phyloP scores from a whole-genome alignment of 2,329 filamentous ascomycete species.

The Aspergillus pseudoglaucus region DNA sequence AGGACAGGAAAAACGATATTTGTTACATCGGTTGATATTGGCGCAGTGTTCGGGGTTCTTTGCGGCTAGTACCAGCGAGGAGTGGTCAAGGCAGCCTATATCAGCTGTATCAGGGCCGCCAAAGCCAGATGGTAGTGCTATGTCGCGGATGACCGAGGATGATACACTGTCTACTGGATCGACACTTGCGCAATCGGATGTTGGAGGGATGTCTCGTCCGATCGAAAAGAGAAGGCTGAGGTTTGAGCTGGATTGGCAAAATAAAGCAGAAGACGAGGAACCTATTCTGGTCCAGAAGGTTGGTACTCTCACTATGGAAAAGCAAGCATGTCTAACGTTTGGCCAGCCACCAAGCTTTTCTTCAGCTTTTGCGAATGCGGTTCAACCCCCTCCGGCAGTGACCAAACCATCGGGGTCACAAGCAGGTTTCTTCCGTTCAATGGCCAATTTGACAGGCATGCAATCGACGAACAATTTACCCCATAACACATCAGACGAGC shows the following conservation, averaged over 20 bases:
- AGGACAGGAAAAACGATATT: conserved; percentile 69
- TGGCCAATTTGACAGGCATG: conserved; percentile 65
- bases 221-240: conserved; percentile 63
- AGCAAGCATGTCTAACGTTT: conserved; percentile 7
- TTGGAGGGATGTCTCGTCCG: conserved; percentile 34
- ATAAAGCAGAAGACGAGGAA: conserved; percentile 63
- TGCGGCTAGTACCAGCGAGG: conserved; percentile 67
- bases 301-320: conserved; percentile 12
- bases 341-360: conserved; percentile 29
- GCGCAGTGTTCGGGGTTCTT: conserved; percentile 92
- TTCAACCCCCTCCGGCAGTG: conserved; percentile 47
- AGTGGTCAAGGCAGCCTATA: conserved; percentile 55
- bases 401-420: conserved; percentile 58
- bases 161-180: conserved; percentile 31
- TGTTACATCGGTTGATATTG: conserved; percentile 80
- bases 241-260: conserved; percentile 77
- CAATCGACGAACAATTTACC: conserved; percentile 48
- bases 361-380: conserved; percentile 51
- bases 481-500: conserved; percentile 52
- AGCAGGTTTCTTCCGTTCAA: conserved; percentile 75
- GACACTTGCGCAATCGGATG: conserved; percentile 31
- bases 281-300: conserved; percentile 85
- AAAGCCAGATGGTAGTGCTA: conserved; percentile 31
- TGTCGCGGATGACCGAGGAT: conserved; percentile 32
- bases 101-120: conserved; percentile 33